A percentile compares a stretch with the other conserved stretches of the same genome.
Evolutionary conservation across 495 filamentous ascomycete species (phyloP).

Genomic region (Penicillium flavigenum): DNA sequence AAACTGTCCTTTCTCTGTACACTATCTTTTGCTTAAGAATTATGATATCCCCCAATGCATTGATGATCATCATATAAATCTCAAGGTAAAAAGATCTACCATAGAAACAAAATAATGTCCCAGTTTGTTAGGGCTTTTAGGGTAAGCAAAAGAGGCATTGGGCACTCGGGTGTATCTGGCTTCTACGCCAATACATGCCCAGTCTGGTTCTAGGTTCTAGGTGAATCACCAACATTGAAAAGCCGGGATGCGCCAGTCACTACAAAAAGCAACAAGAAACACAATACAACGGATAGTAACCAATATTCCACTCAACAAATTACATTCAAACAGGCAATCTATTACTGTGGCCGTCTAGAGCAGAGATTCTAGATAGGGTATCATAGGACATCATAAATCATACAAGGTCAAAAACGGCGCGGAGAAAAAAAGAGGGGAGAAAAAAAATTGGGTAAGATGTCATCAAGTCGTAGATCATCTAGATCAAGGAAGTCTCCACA

Average conservation of each 20-base stretch:
- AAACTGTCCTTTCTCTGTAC: conserved; percentile 19
- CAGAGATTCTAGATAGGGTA: conserved; percentile 30
- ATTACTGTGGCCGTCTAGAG: conserved; percentile 16
- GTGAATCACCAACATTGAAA: too few species aligned
- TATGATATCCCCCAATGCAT: conserved; percentile 37
- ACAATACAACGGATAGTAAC: neutral
- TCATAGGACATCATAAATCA: conserved; percentile 33
- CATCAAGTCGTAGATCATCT: conserved; percentile 1
- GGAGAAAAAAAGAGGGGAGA: neutral
- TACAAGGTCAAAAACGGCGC: conserved; percentile 4
- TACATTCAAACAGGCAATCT: conserved; percentile 11
- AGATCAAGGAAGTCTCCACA: conserved; percentile 29
- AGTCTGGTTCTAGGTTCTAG: too few species aligned
- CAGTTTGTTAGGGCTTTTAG: too few species aligned
- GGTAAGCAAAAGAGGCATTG: too few species aligned
- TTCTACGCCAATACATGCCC: too few species aligned
- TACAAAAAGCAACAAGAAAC: neutral
- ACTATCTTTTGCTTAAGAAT: conserved; percentile 22
- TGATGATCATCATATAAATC: conserved; percentile 15
- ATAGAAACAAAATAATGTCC: too few species aligned
- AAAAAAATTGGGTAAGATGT: neutral
- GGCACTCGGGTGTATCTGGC: too few species aligned
- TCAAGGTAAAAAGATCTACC: too few species aligned
- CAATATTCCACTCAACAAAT: neutral
- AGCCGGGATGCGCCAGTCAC: neutral